Base-by-base conservation (phyloP, 1,284 basidiomycete genomes). In the Gomphus bonarii region DNA sequence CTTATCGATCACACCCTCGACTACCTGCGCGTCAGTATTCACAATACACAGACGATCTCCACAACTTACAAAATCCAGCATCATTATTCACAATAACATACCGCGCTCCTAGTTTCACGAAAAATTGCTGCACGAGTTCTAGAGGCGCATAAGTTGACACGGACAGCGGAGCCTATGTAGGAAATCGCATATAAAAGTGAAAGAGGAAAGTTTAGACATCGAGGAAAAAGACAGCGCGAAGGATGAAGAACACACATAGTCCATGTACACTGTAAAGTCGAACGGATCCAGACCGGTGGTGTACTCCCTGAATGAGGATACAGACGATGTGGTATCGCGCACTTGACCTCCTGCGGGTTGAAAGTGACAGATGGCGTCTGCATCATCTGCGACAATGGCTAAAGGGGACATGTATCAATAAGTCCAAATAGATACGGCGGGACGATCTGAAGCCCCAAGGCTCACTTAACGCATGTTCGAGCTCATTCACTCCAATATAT, bases 381-480 rank as follows among this genome's bases (percentile, higher is more conserved):
- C 80, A 49, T 86, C 79, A 63, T 91, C 88, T 6, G 87, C 82
- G 10, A 91, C 81, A 53, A 88, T 80, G 57, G 80, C 91, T 91
- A 64, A 31, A 10, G 57, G 53, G 54, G 48, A 33, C 25, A 46
- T 31, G 60, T 40, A 10, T 42, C 10, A 10, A 58, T 57, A 35
- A 52, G 9, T 40, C 4, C 12, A 44, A 3, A 46, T 10, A 31
- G 1, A 20, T 11, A 8, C 25, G 25, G 25, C 4, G 25, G 25
- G 11, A 35, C 2, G 33, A 2, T 12, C 33, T 35, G 33, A 20
- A 3, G 36, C 20, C 8, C 38, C 47, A 18, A 18, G 28, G n/a
- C 84, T 62, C 66, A 93, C 92, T 80, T n/a, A 97, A 72, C 3
- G 91, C 93, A 69, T 97, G 92, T 65, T 97, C 93, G 30, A 99